Percentiles rank a stretch among this genome's conserved stretches.
These are phyloP conservation scores for Ambrosia hybrid DNA, from an alignment of 140 eudicot species.

Conservation along the genomic window DNA sequence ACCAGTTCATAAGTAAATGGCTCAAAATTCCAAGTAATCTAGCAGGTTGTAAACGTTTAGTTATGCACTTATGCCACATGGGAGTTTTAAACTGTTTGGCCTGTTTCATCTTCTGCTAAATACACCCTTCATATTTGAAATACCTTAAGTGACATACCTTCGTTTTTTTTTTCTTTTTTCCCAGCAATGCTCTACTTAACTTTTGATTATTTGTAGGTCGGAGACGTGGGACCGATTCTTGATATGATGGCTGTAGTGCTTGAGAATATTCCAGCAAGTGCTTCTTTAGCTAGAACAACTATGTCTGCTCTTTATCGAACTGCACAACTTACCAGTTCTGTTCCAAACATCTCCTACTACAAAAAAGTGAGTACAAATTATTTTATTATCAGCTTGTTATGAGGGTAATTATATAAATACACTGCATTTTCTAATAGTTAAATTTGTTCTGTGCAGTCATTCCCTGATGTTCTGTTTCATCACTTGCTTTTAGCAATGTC, in stretches of 20 bases:
- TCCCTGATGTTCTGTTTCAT: slow-evolving; percentile 83
- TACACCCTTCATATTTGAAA: too few species aligned
- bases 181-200: neutral
- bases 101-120: too few species aligned
- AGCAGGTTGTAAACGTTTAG: too few species aligned
- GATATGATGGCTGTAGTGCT: slow-evolving; percentile 80
- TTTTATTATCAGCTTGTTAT: slow-evolving; percentile 3
- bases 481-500: slow-evolving; percentile 79
- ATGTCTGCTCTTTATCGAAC: slow-evolving; percentile 60
- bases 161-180: too few species aligned
- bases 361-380: slow-evolving; percentile 39
- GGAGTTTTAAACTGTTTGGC: too few species aligned
- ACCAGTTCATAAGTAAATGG: neutral
- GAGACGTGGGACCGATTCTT: slow-evolving; percentile 76
- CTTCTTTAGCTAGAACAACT: slow-evolving; percentile 60
- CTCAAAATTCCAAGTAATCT: too few species aligned
- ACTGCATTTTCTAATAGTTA: slow-evolving; percentile 8
- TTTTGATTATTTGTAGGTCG: slow-evolving; percentile 49
- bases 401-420: neutral
- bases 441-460: slow-evolving; percentile 48
- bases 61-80: too few species aligned
- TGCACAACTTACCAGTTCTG: slow-evolving; percentile 57
- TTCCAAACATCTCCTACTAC: slow-evolving; percentile 60
- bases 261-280: slow-evolving; percentile 61
- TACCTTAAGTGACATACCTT: too few species aligned